A percentile compares a stretch with the other conserved stretches of the same genome.
phyloP scores from a whole-genome alignment of 2,329 filamentous ascomycete genomes.

The Trichoderma asperellum region DNA sequence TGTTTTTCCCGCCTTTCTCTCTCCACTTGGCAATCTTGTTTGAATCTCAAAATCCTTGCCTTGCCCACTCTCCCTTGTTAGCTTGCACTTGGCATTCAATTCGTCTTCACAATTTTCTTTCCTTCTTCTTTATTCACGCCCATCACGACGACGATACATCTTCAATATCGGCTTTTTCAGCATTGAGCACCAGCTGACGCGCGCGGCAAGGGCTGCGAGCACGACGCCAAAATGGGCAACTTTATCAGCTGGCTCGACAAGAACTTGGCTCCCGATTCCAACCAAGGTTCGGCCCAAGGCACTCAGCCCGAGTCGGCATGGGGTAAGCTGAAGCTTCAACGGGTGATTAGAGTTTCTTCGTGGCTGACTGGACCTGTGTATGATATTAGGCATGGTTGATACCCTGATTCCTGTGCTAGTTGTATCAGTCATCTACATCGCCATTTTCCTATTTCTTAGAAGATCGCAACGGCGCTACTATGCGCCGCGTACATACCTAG shows the following conservation, averaged over 20 bases:
- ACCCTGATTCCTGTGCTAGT: conserved; percentile 59
- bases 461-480: conserved; percentile 57
- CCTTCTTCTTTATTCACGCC: background rate
- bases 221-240: conserved; percentile 41
- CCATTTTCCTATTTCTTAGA: conserved; percentile 56
- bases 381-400: conserved; percentile 46
- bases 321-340: conserved; percentile 36
- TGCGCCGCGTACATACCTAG: conserved; percentile 56
- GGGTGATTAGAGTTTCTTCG: no score
- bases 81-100: background rate
- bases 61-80: conserved; percentile 1
- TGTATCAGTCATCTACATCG: conserved; percentile 53
- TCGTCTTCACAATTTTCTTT: background rate
- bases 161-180: background rate
- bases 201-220: conserved; percentile 27
- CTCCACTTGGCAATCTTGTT: background rate
- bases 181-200: conserved; percentile 4
- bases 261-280: conserved; percentile 36
- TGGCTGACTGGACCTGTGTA: conserved; percentile 23
- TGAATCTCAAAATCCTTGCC: conserved; percentile 13
- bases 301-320: conserved; percentile 42
- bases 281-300: conserved; percentile 34
- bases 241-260: conserved; percentile 47
- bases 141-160: background rate
- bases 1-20: conserved; percentile 12